Base-by-base conservation (phyloP, 2,329 filamentous ascomycete genomes). In the Exophiala oligosperma region DNA sequence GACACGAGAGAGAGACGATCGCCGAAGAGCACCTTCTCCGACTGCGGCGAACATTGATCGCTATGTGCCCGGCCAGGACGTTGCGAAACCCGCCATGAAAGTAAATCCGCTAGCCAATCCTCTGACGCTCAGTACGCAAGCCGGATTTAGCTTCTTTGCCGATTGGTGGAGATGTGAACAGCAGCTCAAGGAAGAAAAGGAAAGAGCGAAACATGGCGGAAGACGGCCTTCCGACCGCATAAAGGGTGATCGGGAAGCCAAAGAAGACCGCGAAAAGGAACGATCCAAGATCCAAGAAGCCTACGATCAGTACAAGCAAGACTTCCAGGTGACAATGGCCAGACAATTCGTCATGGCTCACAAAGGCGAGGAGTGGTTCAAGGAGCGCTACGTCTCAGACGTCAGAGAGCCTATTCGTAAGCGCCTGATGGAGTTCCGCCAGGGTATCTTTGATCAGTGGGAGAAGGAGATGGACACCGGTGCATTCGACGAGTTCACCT, bases 361-460 rank as follows among this genome's bases (percentile, higher is more conserved):
- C 75, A 96, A 96, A 72, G 86, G 87, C 44, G 94, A 99, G 73
- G 93, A 99, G 71, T 99, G 94, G 94, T 99, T 99, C 77, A 91
- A 88, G 67, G 94, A 99, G 75, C 87, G 91, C 71, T 99, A 99
- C 68, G 87, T 95, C 29, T 84, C 91, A 1, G 91, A 94, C 66
- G 85, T 93, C 54, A 83, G 90, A 52, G 87, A 92, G 64, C 81
- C 83, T 1, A 85, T 97, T 68, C 87, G 89, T 56, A 78, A 80
- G 59, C 88, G 91, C 68, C 78, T 97, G 53, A 89, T 88, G 72
- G 88, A 92, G 48, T 92, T 90, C 70, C 88, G 95, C 48, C 85
- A 87, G 41, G 85, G 84, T 12, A 84, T 86, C 52, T 97, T 94
- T 73, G 84, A 82, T 48, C 90, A 94, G 67, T 99, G 94, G 93